Base-by-base conservation (phyloP, 2,329 filamentous ascomycete genomes). In the Trichothecium roseum region DNA sequence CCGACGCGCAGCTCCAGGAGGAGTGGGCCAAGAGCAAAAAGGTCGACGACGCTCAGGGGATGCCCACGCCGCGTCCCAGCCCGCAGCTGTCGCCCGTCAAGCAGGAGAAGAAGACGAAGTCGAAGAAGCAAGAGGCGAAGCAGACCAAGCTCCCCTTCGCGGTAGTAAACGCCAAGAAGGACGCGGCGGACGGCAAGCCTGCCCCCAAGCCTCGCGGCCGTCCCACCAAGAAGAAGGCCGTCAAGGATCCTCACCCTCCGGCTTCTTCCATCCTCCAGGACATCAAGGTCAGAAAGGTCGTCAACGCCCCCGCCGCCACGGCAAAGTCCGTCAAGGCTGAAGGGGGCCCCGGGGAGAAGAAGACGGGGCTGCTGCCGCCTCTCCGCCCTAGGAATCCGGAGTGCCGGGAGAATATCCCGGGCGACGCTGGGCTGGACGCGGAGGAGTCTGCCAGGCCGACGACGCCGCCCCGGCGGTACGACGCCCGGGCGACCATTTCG, bases 21-120 rank as follows among this genome's bases (percentile, higher is more conserved):
- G 36, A 42, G 14, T 53, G 57, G 16, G 49, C 52, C 41, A 62
- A 59, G 40, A 47, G 53, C n/a, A 60, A 60, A 45, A 55, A 57
- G 18, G 54, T 62, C 20, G 56, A 65, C 32, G 60, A 63, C 18
- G 50, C 59, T 14, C 59, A 67, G 42, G 63, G 66, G 33, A 75
- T 80, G 26, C 69, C 66, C 3, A 80, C 74, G 2, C 74, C 74
- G 6, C 64, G 57, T 33, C 64, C 73, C 15, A 79, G 72, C 47
- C 74, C 74, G 29, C 68, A 61, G 45, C 56, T 64, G 17, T 57
- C 57, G 13, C 61, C 63, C 24, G 55, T 48, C 40, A 68, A 63
- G 52, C 54, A 49, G 36, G 47, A 42, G 10, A 38, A 42, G 15
- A 68, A 62, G 45, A 43, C 60, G 33, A 76, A 67, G 10, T 55